Conservation (phyloP, 2,329 filamentous ascomycete species). For the Diaporthe nobilis region DNA sequence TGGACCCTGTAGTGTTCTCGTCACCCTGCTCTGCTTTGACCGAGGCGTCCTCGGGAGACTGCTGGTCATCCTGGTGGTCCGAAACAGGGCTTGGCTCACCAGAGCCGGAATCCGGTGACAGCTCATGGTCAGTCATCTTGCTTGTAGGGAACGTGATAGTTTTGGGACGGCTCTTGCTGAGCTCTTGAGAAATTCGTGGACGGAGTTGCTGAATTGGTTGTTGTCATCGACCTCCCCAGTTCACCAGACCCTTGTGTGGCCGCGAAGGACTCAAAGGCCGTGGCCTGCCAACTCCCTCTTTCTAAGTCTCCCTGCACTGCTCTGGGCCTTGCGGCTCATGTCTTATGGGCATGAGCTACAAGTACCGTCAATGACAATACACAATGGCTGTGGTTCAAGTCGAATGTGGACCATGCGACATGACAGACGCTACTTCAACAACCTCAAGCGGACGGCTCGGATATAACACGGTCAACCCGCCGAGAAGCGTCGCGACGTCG, state of each 20-base stretch:
- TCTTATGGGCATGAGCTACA: slow-evolving; percentile 23
- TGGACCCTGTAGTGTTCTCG: slow-evolving; percentile 33
- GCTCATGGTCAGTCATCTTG: slow-evolving; percentile 33
- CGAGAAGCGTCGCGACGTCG: neutral
- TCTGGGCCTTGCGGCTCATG: slow-evolving; percentile 36
- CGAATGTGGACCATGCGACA: slow-evolving; percentile 15
- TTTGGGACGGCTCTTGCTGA: slow-evolving; percentile 6
- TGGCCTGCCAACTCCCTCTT: slow-evolving; percentile 33
- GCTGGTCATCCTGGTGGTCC: slow-evolving; percentile 55
- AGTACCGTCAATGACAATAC: slow-evolving; percentile 2
- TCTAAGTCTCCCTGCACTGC: slow-evolving; percentile 33
- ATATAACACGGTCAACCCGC: slow-evolving; percentile 32
- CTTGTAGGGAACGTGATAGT: neutral
- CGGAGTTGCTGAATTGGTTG: neutral
- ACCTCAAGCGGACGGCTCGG: slow-evolving; percentile 35
- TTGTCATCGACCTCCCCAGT: slow-evolving; percentile 15
- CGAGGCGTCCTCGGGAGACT: slow-evolving; percentile 38
- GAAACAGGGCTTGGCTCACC: slow-evolving; percentile 50
- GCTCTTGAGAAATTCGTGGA: neutral
- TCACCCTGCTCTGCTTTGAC: slow-evolving; percentile 39
- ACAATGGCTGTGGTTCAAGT: slow-evolving; percentile 17
- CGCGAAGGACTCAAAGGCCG: neutral
- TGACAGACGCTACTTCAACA: neutral
- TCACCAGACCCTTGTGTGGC: neutral
- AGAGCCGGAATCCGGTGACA: slow-evolving; percentile 39